Evolutionary conservation across 2,329 filamentous ascomycete species (phyloP).

Genomic region (Verticillium zaregamsianum): DNA sequence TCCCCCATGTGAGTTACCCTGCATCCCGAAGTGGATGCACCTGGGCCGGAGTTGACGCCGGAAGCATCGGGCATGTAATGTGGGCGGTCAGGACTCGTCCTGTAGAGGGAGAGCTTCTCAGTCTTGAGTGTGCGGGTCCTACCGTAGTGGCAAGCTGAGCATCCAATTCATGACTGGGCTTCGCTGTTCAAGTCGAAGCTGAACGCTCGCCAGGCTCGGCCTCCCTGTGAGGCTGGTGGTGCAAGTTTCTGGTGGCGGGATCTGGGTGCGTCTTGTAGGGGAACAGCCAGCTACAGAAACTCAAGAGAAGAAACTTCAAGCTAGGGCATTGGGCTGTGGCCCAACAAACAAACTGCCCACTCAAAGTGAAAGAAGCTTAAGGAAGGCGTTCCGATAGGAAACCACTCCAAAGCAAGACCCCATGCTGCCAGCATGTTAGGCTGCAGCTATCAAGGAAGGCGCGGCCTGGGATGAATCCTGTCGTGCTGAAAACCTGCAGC

Average conservation of each 20-base stretch:
- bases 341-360: not conserved
- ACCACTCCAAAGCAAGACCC: not conserved
- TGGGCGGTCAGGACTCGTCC: not conserved
- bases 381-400: not conserved
- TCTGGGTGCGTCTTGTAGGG: not conserved
- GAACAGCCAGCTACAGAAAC: not conserved
- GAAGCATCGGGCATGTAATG: not conserved
- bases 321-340: not conserved
- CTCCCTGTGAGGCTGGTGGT: not conserved
- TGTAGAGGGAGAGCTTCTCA: not conserved
- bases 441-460: not conserved
- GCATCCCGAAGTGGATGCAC: not conserved
- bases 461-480: not conserved
- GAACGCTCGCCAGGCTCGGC: not conserved
- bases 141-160: not conserved
- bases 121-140: not conserved
- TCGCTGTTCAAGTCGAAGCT: not conserved
- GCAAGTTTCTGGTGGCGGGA: not conserved
- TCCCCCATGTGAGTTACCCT: too few relatives aligned
- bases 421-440: not conserved
- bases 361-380: not conserved
- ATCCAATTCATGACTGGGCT: not conserved
- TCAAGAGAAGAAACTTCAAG: not conserved
- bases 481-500: not conserved
- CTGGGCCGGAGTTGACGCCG: not conserved